Conservation (phyloP, 148 eudicot genomes). For the Pouteria glomerata region DNA sequence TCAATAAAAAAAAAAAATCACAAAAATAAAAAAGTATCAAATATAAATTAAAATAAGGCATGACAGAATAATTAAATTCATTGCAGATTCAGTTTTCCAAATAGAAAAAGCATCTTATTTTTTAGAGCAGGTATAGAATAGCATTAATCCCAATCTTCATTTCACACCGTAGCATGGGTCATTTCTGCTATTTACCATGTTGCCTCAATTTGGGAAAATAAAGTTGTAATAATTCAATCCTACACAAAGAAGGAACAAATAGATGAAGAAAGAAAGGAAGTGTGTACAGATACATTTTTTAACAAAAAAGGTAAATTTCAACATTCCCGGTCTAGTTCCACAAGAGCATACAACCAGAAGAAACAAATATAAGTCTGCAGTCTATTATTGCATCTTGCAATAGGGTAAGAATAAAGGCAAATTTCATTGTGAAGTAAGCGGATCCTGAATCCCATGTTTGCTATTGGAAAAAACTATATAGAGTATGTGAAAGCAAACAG, state of each 20-base stretch:
- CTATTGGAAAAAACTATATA: too few species aligned
- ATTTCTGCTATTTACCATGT: neutral
- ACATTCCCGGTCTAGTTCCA: neutral
- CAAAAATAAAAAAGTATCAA: neutral
- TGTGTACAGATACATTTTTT: too few species aligned
- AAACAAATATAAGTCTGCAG: too few species aligned
- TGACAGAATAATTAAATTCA: neutral
- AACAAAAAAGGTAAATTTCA: neutral
- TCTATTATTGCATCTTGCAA: too few species aligned
- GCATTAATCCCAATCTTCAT: neutral
- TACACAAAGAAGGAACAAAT: neutral
- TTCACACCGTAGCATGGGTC: neutral
- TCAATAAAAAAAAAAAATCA: neutral
- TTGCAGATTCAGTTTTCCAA: neutral
- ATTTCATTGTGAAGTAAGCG: too few species aligned
- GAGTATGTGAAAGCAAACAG: too few species aligned
- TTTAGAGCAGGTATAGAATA: neutral
- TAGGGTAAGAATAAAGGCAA: too few species aligned
- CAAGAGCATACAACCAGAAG: too few species aligned
- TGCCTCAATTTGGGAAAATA: neutral
- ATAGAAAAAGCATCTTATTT: too few species aligned
- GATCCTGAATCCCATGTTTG: too few species aligned
- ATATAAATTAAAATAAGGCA: neutral
- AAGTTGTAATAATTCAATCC: neutral
- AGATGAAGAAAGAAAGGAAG: neutral